Evolutionary conservation across 805 yeast genomes (phyloP).

Genomic region (Komagataella kurtzmanii): DNA sequence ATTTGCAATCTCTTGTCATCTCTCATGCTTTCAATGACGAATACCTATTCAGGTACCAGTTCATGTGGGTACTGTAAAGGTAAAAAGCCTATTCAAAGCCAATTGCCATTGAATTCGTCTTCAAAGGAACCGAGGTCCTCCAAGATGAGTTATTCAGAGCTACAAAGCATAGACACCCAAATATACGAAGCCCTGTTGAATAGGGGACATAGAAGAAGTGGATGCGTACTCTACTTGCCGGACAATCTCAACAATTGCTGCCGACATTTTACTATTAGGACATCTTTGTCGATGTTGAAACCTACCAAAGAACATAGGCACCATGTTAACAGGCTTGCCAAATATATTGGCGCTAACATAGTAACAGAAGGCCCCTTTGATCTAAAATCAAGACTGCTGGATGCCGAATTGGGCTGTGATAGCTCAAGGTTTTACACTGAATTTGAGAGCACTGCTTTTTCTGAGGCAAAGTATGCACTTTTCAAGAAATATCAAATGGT

Average conservation of each 20-base stretch:
- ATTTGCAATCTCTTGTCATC: neutral
- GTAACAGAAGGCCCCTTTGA: conserved; percentile 3
- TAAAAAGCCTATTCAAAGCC: conserved; percentile 16
- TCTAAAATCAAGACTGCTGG: conserved; percentile 4
- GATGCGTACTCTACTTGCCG: conserved; percentile 48
- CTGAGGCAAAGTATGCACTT: conserved; percentile 46
- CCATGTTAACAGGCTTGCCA: conserved; percentile 45
- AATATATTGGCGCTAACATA: conserved; percentile 15
- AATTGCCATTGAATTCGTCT: conserved; percentile 22
- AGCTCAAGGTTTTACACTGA: conserved; percentile 19
- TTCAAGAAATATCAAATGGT: conserved; percentile 56
- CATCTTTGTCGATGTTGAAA: conserved; percentile 30
- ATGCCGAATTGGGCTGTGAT: conserved; percentile 6
- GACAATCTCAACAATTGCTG: conserved; percentile 70
- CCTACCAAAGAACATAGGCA: conserved; percentile 56
- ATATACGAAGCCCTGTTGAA: conserved; percentile 58
- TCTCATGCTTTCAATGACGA: neutral
- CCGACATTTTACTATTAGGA: conserved; percentile 64
- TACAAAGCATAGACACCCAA: conserved; percentile 29
- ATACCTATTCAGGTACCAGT: conserved; percentile 14
- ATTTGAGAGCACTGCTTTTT: conserved; percentile 37
- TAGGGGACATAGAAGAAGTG: conserved; percentile 71
- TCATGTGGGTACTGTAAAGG: conserved; percentile 69
- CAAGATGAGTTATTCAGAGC: conserved; percentile 4
- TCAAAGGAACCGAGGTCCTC: neutral